Base-by-base conservation (phyloP, 192 early-diverging fungal species). In the Umbelopsis sp. region DNA sequence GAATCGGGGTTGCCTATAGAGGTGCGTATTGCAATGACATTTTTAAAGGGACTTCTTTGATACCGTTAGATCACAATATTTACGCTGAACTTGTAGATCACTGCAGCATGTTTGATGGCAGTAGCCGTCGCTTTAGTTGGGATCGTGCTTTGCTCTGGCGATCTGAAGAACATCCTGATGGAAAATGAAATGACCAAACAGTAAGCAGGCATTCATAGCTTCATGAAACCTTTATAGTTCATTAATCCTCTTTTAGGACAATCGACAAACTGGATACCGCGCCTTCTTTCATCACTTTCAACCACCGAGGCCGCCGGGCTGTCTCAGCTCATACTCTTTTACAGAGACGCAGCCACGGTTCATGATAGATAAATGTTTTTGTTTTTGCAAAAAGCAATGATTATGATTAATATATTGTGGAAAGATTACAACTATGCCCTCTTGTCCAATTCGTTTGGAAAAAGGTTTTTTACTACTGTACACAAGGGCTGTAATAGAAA, bases 251-350 rank as follows among this genome's bases (percentile, higher is more conserved):
- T 61, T 41, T 7, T 78, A 88, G 87, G 49, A 84, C 87, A 7
- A 88, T 88, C 37, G 87, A 86, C 46, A 83, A 82, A 70, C 70
- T 88, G 25, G 87, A 88, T 61, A 82, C 83, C n/a, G 81, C 82
- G n/a, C 81, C 83, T 48, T 83, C 81, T 1, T 88, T 88, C 70
- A 85, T 82, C 47, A 75, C 80, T 23, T 88, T 88, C 64, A 78
- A 88, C 75, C 83, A 88, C 70, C 83, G 83, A 37, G 80, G 83
- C 21, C 73, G 86, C 45, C 67, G 74, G 64, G 52, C 70, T 15
- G 53, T 18, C 4, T 69, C 70, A 33, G 61, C 61, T 1, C 52
- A 69, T 3, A 23, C 66, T 37, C 64, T 53, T 44, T 46, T 67
- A 65, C 45, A 79, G 50, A 68, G 68, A 65, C 64, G 58, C 23